phyloP scores from a whole-genome alignment of 768 basidiomycete genomes.

The Trametes gibbosa region DNA sequence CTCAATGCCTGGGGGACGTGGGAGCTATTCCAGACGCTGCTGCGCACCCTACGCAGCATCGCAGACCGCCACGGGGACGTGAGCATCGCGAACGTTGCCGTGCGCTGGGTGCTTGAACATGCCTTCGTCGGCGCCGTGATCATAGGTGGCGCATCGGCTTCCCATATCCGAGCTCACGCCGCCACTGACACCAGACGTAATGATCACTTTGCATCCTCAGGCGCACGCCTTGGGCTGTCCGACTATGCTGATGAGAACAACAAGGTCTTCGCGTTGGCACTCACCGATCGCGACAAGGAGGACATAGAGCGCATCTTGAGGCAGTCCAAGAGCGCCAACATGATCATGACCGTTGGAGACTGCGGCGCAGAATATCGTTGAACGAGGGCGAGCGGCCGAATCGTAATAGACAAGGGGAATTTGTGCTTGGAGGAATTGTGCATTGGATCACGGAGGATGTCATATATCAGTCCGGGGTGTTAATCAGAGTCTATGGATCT shows the following conservation, averaged over 20 bases:
- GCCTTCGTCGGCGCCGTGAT: conserved; percentile 72
- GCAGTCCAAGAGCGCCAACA: conserved; percentile 52
- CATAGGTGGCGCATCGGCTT: conserved; percentile 47
- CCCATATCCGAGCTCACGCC: neutral
- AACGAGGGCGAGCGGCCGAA: neutral
- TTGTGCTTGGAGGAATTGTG: neutral
- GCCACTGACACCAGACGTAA: neutral
- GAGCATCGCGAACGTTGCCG: conserved; percentile 74
- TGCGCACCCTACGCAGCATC: conserved; percentile 53
- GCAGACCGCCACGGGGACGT: conserved; percentile 60
- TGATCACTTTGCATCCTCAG: conserved; percentile 33
- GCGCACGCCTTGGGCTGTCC: conserved; percentile 67
- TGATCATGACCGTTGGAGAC: conserved; percentile 71
- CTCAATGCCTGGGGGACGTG: conserved; percentile 73
- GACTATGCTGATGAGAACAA: conserved; percentile 69
- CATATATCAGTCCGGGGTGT: neutral
- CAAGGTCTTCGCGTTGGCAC: conserved; percentile 53
- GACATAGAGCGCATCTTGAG: conserved; percentile 59
- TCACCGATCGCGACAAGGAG: conserved; percentile 52
- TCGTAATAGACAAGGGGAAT: neutral
- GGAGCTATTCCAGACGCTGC: conserved; percentile 65
- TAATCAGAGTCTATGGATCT: neutral
- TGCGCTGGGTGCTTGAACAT: conserved; percentile 82
- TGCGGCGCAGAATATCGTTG: conserved; percentile 76
- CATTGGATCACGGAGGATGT: neutral